phyloP scores from a whole-genome alignment of 805 yeast species.

The Ogataea henricii region DNA sequence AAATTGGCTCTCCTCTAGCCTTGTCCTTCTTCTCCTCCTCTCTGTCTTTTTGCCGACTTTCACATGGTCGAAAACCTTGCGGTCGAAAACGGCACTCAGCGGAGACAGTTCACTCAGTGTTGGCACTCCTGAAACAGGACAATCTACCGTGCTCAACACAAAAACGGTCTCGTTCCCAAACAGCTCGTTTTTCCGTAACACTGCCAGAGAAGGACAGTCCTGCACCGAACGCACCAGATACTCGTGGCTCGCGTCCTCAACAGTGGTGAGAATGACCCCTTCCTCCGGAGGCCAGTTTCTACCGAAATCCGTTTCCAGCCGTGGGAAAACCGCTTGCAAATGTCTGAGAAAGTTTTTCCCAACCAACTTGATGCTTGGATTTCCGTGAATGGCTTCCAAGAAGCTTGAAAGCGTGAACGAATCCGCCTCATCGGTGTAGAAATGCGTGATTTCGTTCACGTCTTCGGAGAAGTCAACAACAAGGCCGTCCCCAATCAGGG shows the following conservation, averaged over 20 bases:
- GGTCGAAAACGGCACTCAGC: not conserved
- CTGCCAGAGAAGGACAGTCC: not conserved
- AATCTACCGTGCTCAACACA: not conserved
- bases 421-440: slow-evolving; percentile 1
- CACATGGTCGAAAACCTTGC: not conserved
- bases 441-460: not conserved
- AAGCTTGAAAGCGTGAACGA: not conserved
- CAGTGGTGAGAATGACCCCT: not conserved
- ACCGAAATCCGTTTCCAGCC: slow-evolving; percentile 5
- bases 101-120: not conserved
- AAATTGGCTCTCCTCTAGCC: slow-evolving; percentile 1
- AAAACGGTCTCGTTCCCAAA: slow-evolving; percentile 1
- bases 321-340: not conserved
- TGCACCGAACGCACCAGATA: not conserved
- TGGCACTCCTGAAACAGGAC: not conserved
- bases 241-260: not conserved
- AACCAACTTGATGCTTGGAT: not conserved
- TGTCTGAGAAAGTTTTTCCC: not conserved
- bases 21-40: not conserved
- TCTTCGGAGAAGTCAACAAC: not conserved
- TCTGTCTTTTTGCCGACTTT: not conserved
- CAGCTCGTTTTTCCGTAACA: not conserved
- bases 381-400: not conserved
- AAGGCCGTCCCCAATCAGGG: not conserved
- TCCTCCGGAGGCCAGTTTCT: slow-evolving; percentile 10